Percentiles rank a stretch among this genome's conserved stretches.
Conservation (phyloP, 345 rosid species). For the Melaleuca quinquenervia region DNA sequence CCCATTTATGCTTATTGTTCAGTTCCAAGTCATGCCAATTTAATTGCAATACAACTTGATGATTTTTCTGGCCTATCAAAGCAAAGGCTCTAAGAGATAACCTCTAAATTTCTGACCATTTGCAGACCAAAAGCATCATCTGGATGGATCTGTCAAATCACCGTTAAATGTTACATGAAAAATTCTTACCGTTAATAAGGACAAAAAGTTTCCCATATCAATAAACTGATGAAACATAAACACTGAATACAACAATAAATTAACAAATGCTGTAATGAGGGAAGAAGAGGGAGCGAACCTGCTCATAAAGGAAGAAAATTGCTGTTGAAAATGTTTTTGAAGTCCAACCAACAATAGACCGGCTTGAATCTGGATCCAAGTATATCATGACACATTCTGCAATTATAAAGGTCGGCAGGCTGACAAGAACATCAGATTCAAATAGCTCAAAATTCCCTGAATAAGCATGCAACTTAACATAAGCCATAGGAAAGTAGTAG, state of each 20-base stretch:
- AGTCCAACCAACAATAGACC: slow-evolving; percentile 73
- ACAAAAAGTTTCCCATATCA: background rate
- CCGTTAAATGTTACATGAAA: background rate
- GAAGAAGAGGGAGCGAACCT: slow-evolving; percentile 33
- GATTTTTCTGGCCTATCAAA: background rate
- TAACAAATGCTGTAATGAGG: background rate
- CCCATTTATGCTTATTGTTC: background rate
- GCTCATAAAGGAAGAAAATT: slow-evolving; percentile 88
- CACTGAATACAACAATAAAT: slow-evolving; percentile 1
- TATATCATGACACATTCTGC: slow-evolving; percentile 98
- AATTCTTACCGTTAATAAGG: background rate
- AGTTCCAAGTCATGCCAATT: background rate
- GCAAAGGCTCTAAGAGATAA: background rate
- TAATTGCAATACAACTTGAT: background rate
- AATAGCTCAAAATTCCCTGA: slow-evolving; percentile 11
- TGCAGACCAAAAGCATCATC: slow-evolving; percentile 98
- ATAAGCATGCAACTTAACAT: slow-evolving; percentile 4
- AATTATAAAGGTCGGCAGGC: slow-evolving; percentile 94
- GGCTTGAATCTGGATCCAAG: slow-evolving; percentile 86
- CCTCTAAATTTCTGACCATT: slow-evolving; percentile 97
- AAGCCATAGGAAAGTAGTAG: background rate
- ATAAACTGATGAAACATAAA: background rate
- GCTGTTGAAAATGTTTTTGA: slow-evolving; percentile 64
- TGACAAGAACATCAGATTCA: slow-evolving; percentile 59
- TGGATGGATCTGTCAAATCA: slow-evolving; percentile 61